Conservation (phyloP, 768 basidiomycete species). For the Tremella fuciformis region DNA sequence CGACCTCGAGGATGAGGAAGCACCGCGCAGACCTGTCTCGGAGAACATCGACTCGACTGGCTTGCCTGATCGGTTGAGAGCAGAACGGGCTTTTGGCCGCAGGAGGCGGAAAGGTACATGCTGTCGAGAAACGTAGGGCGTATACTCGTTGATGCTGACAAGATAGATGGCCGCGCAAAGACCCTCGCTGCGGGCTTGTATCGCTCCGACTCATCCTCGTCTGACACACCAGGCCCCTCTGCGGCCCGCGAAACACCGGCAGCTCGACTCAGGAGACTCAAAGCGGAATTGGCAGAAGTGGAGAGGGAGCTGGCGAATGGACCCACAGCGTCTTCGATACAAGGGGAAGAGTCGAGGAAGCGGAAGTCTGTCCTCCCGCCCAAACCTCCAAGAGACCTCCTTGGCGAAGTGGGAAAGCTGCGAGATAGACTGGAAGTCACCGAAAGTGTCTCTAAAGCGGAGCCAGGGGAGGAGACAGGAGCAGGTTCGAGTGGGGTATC, state of each 20-base stretch:
- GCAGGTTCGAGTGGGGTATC: background rate
- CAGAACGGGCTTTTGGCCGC: slow-evolving; percentile 42
- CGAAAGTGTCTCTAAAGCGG: slow-evolving; percentile 16
- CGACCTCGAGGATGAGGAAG: slow-evolving; percentile 26
- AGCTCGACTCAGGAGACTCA: slow-evolving; percentile 57
- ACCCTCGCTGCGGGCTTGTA: too few species aligned
- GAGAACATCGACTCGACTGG: slow-evolving; percentile 35
- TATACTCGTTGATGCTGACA: too few species aligned
- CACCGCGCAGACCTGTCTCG: slow-evolving; percentile 5
- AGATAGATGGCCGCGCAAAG: too few species aligned
- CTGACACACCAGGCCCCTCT: slow-evolving; percentile 9
- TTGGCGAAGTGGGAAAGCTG: slow-evolving; percentile 24
- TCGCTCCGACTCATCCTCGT: slow-evolving; percentile 20
- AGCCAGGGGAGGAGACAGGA: slow-evolving; percentile 6
- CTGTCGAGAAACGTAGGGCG: too few species aligned
- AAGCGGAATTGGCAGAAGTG: slow-evolving; percentile 72
- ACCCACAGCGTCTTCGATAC: slow-evolving; percentile 27
- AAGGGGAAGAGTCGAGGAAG: slow-evolving; percentile 66
- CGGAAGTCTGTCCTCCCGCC: slow-evolving; percentile 57
- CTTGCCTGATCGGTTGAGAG: slow-evolving; percentile 32
- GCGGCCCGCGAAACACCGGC: slow-evolving; percentile 47
- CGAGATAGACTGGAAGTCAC: slow-evolving; percentile 21
- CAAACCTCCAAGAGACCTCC: slow-evolving; percentile 24
- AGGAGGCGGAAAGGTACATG: slow-evolving; percentile 2
- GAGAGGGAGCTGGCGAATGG: slow-evolving; percentile 55